A percentile compares a stretch with the other conserved stretches of the same genome.
phyloP scores from a whole-genome alignment of 805 yeast species.

The Pichia rugopelliculosa region DNA sequence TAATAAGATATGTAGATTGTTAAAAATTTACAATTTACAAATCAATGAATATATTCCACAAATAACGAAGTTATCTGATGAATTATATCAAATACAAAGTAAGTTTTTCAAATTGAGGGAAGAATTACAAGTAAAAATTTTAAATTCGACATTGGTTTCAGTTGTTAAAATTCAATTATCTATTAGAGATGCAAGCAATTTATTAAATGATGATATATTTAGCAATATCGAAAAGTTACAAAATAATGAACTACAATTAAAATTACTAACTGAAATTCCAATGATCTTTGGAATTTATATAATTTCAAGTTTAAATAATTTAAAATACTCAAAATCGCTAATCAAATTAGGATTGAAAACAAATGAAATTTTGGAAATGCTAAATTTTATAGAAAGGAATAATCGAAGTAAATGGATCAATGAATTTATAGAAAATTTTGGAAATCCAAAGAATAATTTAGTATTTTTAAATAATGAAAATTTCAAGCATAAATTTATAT shows the following conservation, averaged over 20 bases:
- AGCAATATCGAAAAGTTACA: constrained; percentile 26
- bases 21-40: constrained; percentile 19
- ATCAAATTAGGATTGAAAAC: constrained; percentile 34
- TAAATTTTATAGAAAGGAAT: constrained; percentile 49
- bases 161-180: constrained; percentile 34
- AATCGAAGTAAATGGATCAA: constrained; percentile 56
- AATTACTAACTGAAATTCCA: constrained; percentile 56
- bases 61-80: constrained; percentile 28
- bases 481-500: constrained; percentile 10
- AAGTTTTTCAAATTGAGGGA: constrained; percentile 28
- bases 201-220: constrained; percentile 27
- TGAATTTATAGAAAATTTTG: constrained; percentile 41
- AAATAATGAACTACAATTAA: constrained; percentile 25
- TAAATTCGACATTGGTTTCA: constrained; percentile 27
- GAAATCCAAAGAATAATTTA: constrained; percentile 24
- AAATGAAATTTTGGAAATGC: constrained; percentile 49
- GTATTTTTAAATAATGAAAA: constrained; percentile 20
- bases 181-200: constrained; percentile 27
- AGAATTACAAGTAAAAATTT: constrained; percentile 28
- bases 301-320: constrained; percentile 53
- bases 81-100: constrained; percentile 32
- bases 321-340: constrained; percentile 42
- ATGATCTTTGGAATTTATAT: constrained; percentile 62
- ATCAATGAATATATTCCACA: constrained; percentile 21
- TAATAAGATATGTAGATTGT: constrained; percentile 17